A percentile compares a stretch with the other conserved stretches of the same genome.
Conservation (phyloP, 306 rosid species). For the Vachellia collinsii region DNA sequence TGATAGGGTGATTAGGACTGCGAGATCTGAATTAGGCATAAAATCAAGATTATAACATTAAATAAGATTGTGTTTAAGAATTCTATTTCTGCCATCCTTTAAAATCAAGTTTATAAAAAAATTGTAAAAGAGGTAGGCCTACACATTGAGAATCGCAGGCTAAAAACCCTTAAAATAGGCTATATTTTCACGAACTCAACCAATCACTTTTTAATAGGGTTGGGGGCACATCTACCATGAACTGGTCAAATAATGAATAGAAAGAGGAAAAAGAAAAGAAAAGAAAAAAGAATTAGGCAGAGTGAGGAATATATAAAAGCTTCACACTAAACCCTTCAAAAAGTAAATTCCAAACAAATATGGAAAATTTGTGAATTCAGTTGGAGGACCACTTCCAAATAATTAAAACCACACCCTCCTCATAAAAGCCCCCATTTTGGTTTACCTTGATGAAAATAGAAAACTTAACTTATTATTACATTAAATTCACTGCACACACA, state of each 20-base stretch:
- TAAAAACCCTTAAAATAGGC: too few species aligned
- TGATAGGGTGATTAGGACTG: too few species aligned
- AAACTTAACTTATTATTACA: neutral
- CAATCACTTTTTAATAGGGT: too few species aligned
- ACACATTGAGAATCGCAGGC: too few species aligned
- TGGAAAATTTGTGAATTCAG: neutral
- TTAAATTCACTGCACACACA: neutral
- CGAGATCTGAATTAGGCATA: too few species aligned
- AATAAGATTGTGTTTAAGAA: too few species aligned
- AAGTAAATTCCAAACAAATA: neutral
- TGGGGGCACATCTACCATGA: neutral
- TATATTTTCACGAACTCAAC: too few species aligned
- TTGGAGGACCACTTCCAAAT: constrained; percentile 16
- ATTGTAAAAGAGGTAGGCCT: too few species aligned
- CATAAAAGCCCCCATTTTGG: neutral
- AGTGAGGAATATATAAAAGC: constrained; percentile 1
- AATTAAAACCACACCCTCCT: constrained; percentile 2
- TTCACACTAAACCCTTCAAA: neutral
- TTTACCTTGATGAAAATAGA: neutral
- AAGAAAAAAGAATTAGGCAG: neutral
- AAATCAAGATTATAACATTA: too few species aligned
- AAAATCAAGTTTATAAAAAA: too few species aligned
- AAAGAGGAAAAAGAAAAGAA: neutral
- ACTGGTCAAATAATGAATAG: neutral
- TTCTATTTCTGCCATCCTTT: too few species aligned